Conservation (phyloP, 1,284 basidiomycete species). For the Quambalaria eucalypti region DNA sequence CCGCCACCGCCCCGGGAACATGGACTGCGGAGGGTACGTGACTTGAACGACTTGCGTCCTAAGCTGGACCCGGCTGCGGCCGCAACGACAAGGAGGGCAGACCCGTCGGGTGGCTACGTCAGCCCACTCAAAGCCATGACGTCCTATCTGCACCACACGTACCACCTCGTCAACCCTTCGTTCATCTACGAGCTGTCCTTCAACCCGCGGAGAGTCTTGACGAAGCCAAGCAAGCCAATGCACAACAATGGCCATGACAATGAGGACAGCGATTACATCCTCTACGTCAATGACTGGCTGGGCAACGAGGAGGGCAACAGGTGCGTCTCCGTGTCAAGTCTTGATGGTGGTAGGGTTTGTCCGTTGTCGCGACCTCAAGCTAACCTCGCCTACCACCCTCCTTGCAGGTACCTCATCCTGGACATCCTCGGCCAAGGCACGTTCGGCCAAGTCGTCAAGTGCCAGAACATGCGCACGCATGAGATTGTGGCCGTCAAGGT, state of each 20-base stretch:
- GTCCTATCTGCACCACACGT: conserved; percentile 45
- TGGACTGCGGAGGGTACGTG: conserved; percentile 36
- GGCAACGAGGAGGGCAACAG: conserved; percentile 52
- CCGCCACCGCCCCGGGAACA: conserved; percentile 8
- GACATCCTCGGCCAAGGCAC: conserved; percentile 97
- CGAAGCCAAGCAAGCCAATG: conserved; percentile 43
- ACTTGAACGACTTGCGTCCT: conserved; percentile 33
- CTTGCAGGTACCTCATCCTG: conserved; percentile 87
- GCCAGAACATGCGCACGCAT: conserved; percentile 98
- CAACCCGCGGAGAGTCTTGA: conserved; percentile 42
- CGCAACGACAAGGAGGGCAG: conserved; percentile 29
- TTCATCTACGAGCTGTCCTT: conserved; percentile 47
- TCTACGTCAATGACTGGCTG: conserved; percentile 46
- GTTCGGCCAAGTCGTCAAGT: conserved; percentile 98
- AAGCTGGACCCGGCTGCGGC: conserved; percentile 24
- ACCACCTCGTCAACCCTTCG: conserved; percentile 45
- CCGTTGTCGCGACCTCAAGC: conserved; percentile 45
- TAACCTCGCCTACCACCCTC: too few species aligned
- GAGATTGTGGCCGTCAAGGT: conserved; percentile 98
- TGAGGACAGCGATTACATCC: conserved; percentile 45
- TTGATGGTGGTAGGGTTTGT: conserved; percentile 96
- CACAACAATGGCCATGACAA: conserved; percentile 46
- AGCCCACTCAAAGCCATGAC: conserved; percentile 44
- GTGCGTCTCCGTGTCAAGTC: conserved; percentile 91
- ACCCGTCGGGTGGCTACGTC: conserved; percentile 41